Base-by-base conservation (phyloP, 2,329 filamentous ascomycete genomes). In the Blastomyces emzantsi region DNA sequence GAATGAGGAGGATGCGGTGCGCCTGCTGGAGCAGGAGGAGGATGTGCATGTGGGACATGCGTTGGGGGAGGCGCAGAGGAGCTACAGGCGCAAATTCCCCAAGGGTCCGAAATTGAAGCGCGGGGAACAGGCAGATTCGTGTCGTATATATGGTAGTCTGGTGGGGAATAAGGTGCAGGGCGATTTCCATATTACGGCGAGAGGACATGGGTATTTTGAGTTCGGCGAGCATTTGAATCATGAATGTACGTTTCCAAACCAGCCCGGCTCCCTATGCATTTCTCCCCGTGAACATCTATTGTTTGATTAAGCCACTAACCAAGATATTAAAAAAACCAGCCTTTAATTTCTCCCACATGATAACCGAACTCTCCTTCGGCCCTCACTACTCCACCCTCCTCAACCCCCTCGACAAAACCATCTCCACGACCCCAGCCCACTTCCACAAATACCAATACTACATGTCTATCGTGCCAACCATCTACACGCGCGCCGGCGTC, bases 361-460 rank as follows among this genome's bases (percentile, higher is more conserved):
- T 99, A 79, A 92, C 90, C 71, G 94, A 99, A 77, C 85, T 99
- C 70, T 97, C 92, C 64, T 99, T 96, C 76, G 94, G 94, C 3
- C 88, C 92, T n/a, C 96, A 92, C 80, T 97, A 97, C 79, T 93
- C 94, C 0, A 90, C 88, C 33, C 87, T 99, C 63, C 84, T 89
- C 71, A 99, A 99, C 79, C 94, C 94, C 0, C 90, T 99, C 71
- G 94, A 97, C 79, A 87, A 88, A 69, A 97, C 94, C 55, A 85
- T 92, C 76, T 90, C 92, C 71, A 78, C 82, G 3, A 93, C 90
- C n/a, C 73, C 81, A 19, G 74, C 77, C 66, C 83, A 96, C 81
- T 97, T 97, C 81, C 88, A 93, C 84, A 95, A 94, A 78, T 97
- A 92, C 80, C 94, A 99, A 78, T 99, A 99, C 83, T 97, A 94